phyloP scores from a whole-genome alignment of 106 monocot species.

The Platanthera zijinensis region DNA sequence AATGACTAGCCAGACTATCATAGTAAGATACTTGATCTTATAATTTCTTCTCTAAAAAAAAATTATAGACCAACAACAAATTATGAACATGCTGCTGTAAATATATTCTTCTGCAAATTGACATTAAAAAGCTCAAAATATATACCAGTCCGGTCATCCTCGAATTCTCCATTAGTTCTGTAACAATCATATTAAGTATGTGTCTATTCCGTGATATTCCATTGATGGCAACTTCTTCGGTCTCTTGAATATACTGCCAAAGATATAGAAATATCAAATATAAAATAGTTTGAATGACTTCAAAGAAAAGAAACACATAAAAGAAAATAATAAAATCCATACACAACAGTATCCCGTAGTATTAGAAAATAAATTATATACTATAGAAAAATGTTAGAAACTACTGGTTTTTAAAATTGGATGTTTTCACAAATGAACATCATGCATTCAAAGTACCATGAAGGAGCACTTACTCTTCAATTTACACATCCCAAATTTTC shows the following conservation, averaged over 20 bases:
- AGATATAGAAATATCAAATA: background rate
- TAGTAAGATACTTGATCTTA: background rate
- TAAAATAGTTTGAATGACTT: background rate
- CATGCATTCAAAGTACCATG: background rate
- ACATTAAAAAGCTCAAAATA: background rate
- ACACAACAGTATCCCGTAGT: background rate
- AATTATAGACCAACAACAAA: background rate
- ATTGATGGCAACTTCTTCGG: conserved; percentile 74
- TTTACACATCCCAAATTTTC: too few relatives aligned
- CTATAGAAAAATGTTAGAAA: too few relatives aligned
- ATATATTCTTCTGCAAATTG: background rate
- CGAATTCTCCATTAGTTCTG: conserved; percentile 56
- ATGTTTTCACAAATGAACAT: background rate
- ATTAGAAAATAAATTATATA: background rate
- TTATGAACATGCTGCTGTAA: background rate
- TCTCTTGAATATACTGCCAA: conserved; percentile 77
- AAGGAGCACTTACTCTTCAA: too few relatives aligned
- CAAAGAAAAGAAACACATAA: background rate
- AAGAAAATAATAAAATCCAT: background rate
- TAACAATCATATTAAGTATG: conserved; percentile 62
- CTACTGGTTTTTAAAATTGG: background rate
- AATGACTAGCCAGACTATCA: background rate
- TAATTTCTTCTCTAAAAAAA: background rate
- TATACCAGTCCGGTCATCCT: conserved; percentile 83
- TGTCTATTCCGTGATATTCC: conserved; percentile 60